A percentile compares a stretch with the other conserved stretches of the same genome.
These are phyloP conservation scores for Penicillium macrosclerotiorum DNA, from an alignment of 495 filamentous ascomycete genomes.

Conservation along the genomic window DNA sequence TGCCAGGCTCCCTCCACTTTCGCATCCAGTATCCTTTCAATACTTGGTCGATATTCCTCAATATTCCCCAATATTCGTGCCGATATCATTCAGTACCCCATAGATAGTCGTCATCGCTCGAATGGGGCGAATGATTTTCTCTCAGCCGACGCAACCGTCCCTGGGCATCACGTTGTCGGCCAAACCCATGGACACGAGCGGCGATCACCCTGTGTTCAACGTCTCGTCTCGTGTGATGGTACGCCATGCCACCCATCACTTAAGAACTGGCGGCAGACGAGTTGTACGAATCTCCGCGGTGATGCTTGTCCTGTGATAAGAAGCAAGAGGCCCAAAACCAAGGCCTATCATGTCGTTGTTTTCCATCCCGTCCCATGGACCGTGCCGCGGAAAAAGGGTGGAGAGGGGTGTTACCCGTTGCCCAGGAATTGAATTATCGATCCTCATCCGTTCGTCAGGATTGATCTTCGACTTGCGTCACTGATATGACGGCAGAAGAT, in stretches of 20 bases:
- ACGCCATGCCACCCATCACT: too few relatives aligned
- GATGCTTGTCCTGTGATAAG: neutral
- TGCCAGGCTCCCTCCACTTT: too few relatives aligned
- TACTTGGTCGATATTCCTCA: too few relatives aligned
- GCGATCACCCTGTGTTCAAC: conserved; percentile 4
- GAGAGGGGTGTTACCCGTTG: conserved; percentile 3
- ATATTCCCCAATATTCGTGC: too few relatives aligned
- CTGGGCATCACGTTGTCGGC: conserved; percentile 7
- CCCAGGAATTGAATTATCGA: conserved; percentile 1
- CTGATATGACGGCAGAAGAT: conserved; percentile 1
- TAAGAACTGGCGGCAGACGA: too few relatives aligned
- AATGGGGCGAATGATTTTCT: too few relatives aligned
- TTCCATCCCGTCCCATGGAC: conserved; percentile 12
- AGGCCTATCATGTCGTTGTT: conserved; percentile 12
- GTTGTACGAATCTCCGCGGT: too few relatives aligned
- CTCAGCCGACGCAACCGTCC: neutral
- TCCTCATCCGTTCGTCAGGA: too few relatives aligned
- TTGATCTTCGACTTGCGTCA: neutral
- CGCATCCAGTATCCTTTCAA: too few relatives aligned
- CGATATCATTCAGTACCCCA: too few relatives aligned
- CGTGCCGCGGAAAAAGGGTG: conserved; percentile 1
- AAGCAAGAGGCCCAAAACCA: neutral
- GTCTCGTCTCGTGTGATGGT: conserved; percentile 7
- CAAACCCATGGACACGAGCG: conserved; percentile 3
- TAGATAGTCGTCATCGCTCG: too few relatives aligned